Base-by-base conservation (phyloP, 805 yeast genomes). In the Yamadazyma phyllophila region DNA sequence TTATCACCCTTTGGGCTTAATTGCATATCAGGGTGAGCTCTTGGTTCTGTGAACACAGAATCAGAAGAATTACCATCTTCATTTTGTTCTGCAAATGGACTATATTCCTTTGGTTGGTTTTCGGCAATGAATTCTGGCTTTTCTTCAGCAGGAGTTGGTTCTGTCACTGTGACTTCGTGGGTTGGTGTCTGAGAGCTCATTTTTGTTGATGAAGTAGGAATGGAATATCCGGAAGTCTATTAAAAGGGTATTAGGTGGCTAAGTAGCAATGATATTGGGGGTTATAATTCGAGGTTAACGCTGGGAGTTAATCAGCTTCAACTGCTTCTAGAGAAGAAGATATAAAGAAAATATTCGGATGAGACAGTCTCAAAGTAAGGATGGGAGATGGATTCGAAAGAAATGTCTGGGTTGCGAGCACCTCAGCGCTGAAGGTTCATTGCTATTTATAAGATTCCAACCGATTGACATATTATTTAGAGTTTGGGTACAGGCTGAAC, bases 31-130 rank as follows among this genome's bases (percentile, higher is more conserved):
- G 31, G 40, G 15, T 43, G 46, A 9, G 49, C 48, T 27, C 30
- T 13, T 12, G 61, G 61, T 41, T 54, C 46, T 13, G 51, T 30
- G 26, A 48, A 41, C 2, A 57, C 52, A 7, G 49, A 33, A 34
- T 47, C 47, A 2, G 44, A 26, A 9, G 41, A n/a, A 17, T 27
- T 29, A 15, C 30, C 20, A 9, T 26, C 39, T 5, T 10, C 38
- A 10, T 26, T 8, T 26, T 3, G 15, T 33, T 34, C 29, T 31
- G 41, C 24, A 13, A 15, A 9, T 24, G 39, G 39, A n/a, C 16
- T 36, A 14, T 36, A 36, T n/a, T 17, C 30, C n/a, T 26, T 26
- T 11, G 39, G 39, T 26, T 36, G 31, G 15, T 36, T 36, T 14
- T 20, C 39, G 7, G 30, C 7, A 3, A 51, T n/a, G 40, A 47